phyloP scores from a whole-genome alignment of 73 alveolate genomes.

The Paramecium caudatum region DNA sequence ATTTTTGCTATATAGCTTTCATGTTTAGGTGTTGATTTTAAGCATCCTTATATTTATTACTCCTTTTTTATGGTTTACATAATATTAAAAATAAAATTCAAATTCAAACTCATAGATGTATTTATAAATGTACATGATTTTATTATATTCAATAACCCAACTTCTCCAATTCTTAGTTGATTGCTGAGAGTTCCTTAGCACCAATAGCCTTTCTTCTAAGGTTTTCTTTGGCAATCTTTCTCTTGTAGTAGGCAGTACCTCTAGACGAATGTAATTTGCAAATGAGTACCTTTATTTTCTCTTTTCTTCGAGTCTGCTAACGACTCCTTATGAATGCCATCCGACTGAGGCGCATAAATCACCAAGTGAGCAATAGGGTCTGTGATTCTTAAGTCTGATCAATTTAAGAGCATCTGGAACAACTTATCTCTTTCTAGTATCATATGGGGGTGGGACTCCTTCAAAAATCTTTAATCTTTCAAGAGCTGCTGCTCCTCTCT shows the following conservation, averaged over 20 bases:
- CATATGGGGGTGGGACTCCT: slow-evolving; percentile 99
- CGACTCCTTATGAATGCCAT: slow-evolving; percentile 92
- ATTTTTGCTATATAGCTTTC: slow-evolving; percentile 30
- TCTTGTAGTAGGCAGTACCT: slow-evolving; percentile 67
- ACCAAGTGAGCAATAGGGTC: slow-evolving; percentile 90
- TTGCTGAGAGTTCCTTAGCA: slow-evolving; percentile 57
- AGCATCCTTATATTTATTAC: not conserved
- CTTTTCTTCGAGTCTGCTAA: slow-evolving; percentile 91
- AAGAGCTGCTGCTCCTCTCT: slow-evolving; percentile 97
- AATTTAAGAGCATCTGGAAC: slow-evolving; percentile 97
- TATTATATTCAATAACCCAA: slow-evolving; percentile 59
- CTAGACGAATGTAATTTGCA: not conserved
- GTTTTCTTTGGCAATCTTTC: slow-evolving; percentile 60
- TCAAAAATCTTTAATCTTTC: slow-evolving; percentile 95
- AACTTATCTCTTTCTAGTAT: slow-evolving; percentile 93
- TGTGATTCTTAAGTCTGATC: slow-evolving; percentile 87
- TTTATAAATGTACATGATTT: slow-evolving; percentile 42
- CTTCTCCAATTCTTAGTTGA: slow-evolving; percentile 59
- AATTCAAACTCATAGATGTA: too few relatives aligned
- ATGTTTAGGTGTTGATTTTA: slow-evolving; percentile 1
- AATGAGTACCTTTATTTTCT: slow-evolving; percentile 83
- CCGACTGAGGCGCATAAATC: slow-evolving; percentile 94
- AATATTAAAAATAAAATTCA: too few relatives aligned
- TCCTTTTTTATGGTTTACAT: too few relatives aligned
- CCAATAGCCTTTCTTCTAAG: slow-evolving; percentile 64